Evolutionary conservation across 768 basidiomycete species (phyloP).

Genomic region (Mycena kentingensis): DNA sequence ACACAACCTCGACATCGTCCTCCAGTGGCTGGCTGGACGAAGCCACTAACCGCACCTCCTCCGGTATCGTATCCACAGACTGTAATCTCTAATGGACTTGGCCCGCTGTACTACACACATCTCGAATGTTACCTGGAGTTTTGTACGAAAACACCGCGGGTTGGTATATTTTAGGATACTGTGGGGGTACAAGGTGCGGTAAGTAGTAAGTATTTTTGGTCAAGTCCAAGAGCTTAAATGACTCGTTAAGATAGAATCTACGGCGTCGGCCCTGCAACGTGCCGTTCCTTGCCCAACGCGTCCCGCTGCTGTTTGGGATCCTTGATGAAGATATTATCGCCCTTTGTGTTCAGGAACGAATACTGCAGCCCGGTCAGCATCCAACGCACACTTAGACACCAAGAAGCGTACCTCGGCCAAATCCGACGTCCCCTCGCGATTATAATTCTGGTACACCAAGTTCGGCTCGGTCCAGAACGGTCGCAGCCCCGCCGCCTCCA

Average conservation of each 20-base stretch:
- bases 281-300: slow-evolving; percentile 8
- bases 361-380: slow-evolving; percentile 36
- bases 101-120: too few relatives aligned
- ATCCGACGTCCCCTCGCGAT: slow-evolving; percentile 44
- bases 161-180: too few relatives aligned
- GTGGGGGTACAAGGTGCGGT: too few relatives aligned
- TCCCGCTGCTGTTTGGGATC: slow-evolving; percentile 27
- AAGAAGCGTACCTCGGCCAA: slow-evolving; percentile 47
- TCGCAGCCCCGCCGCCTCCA: slow-evolving; percentile 66
- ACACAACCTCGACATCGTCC: slow-evolving; percentile 89
- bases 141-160: too few relatives aligned
- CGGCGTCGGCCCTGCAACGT: slow-evolving; percentile 11
- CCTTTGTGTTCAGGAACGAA: slow-evolving; percentile 56
- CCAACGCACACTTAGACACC: not conserved
- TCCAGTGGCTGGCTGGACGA: slow-evolving; percentile 82
- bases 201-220: too few relatives aligned
- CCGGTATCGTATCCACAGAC: slow-evolving; percentile 13
- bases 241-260: too few relatives aligned
- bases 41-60: slow-evolving; percentile 51
- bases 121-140: too few relatives aligned
- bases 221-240: too few relatives aligned
- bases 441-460: slow-evolving; percentile 60
- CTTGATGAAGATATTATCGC: slow-evolving; percentile 49
- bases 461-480: slow-evolving; percentile 75
- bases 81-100: slow-evolving; percentile 18